phyloP scores from a whole-genome alignment of 2,329 filamentous ascomycete species.

The Clonostachys chloroleuca region DNA sequence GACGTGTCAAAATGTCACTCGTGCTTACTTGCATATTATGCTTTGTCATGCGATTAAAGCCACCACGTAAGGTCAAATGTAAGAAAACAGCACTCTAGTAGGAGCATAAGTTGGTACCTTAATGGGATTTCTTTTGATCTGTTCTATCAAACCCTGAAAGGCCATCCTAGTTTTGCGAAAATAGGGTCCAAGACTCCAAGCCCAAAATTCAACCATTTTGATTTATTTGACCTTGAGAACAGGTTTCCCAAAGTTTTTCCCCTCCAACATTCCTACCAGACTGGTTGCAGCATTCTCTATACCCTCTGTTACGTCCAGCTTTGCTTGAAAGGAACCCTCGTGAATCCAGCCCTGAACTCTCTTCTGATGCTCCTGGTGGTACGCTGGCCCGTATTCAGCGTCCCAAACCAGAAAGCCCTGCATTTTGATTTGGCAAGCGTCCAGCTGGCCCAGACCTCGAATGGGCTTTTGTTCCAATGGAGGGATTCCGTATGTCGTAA shows the following conservation, averaged over 20 bases:
- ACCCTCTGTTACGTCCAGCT: conserved; percentile 64
- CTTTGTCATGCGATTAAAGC: no score
- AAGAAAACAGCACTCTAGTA: no score
- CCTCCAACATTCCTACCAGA: conserved; percentile 69
- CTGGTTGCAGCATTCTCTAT: conserved; percentile 77
- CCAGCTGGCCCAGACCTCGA: conserved; percentile 58
- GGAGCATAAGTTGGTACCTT: no score
- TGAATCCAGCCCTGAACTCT: conserved; percentile 72
- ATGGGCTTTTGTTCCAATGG: conserved; percentile 56
- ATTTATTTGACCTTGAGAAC: conserved; percentile 50
- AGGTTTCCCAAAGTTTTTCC: conserved; percentile 85
- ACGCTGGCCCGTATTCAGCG: conserved; percentile 60
- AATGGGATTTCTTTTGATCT: no score
- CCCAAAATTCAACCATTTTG: no score
- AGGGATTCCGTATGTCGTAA: conserved; percentile 69
- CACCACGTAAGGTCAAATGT: no score
- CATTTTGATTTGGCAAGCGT: conserved; percentile 66
- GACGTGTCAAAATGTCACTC: no score
- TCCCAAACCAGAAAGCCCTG: conserved; percentile 73
- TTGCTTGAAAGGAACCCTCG: conserved; percentile 70
- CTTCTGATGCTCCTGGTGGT: conserved; percentile 68
- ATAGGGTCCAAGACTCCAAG: no score
- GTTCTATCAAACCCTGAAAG: no score
- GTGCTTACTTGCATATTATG: no score
- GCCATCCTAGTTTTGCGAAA: no score